Evolutionary conservation across 2,329 filamentous ascomycete species (phyloP).

Genomic region (Hypoxylon sp.): DNA sequence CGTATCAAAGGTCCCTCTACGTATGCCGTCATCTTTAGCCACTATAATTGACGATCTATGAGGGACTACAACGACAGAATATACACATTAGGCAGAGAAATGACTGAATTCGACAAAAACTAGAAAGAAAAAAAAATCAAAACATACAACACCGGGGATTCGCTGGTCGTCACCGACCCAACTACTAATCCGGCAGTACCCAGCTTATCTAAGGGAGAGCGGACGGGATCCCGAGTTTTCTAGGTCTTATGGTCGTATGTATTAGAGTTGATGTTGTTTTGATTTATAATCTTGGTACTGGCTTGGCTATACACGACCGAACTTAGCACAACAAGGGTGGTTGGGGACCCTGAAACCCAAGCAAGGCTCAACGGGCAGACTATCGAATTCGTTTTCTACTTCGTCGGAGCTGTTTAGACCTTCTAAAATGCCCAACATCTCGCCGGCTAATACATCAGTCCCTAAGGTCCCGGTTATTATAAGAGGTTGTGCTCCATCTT

Average conservation of each 20-base stretch:
- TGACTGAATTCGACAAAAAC: background rate
- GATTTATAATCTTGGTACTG: background rate
- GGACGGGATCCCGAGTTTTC: background rate
- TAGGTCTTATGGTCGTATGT: constrained; percentile 3
- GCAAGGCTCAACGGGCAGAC: background rate
- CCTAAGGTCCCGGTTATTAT: background rate
- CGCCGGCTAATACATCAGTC: background rate
- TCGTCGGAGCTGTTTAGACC: background rate
- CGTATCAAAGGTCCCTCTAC: too few species aligned
- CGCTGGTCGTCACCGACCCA: background rate
- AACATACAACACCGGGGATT: constrained; percentile 3
- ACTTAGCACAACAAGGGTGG: background rate
- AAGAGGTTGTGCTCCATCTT: too few species aligned
- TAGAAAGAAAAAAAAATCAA: background rate
- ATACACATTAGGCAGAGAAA: too few species aligned
- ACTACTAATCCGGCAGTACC: too few species aligned
- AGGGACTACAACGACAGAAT: too few species aligned
- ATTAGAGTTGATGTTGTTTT: background rate
- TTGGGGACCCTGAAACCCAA: background rate
- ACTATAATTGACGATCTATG: too few species aligned
- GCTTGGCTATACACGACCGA: background rate
- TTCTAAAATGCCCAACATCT: background rate
- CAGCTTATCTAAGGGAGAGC: background rate
- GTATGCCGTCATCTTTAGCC: too few species aligned
- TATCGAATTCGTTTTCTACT: background rate